These are phyloP conservation scores for Leccinum broughii DNA, from an alignment of 768 basidiomycete genomes.

Conservation along the genomic window DNA sequence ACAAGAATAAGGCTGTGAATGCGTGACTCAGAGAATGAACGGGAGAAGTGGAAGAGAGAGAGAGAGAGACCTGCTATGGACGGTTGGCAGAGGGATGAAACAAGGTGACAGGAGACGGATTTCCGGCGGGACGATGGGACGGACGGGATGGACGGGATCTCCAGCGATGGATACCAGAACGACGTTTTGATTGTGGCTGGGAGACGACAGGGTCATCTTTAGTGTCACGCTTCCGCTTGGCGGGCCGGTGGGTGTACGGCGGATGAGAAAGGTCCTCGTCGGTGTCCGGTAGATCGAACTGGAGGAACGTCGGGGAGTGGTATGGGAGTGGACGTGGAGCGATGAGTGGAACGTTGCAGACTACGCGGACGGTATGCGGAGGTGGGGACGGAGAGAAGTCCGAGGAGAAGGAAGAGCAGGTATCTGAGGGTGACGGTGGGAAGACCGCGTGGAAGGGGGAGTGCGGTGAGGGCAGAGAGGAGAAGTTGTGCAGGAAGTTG, in stretches of 20 bases:
- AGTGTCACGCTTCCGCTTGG: conserved; percentile 52
- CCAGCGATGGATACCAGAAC: conserved; percentile 17
- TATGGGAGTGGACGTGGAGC: conserved; percentile 70
- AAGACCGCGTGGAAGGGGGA: not conserved
- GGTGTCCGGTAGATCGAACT: conserved; percentile 65
- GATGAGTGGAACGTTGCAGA: conserved; percentile 67
- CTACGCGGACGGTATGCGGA: conserved; percentile 43
- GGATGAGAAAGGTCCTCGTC: conserved; percentile 72
- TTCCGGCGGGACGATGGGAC: conserved; percentile 11
- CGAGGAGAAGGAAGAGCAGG: conserved; percentile 30
- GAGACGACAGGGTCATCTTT: conserved; percentile 19
- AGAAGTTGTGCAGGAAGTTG: conserved; percentile 9
- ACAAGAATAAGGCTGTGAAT: conserved; percentile 9
- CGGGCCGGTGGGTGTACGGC: conserved; percentile 57
- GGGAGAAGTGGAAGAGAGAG: not conserved
- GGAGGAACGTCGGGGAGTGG: conserved; percentile 67
- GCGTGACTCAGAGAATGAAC: conserved; percentile 17
- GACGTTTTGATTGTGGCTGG: conserved; percentile 28
- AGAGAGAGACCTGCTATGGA: not conserved
- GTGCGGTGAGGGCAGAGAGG: not conserved
- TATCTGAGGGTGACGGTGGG: conserved; percentile 46
- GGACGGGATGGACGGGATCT: conserved; percentile 18
- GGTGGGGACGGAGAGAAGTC: conserved; percentile 29
- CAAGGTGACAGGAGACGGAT: not conserved
- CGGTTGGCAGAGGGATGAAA: conserved; percentile 22